Percentiles rank a stretch among this genome's conserved stretches.
These are phyloP conservation scores for Elsinoe australis DNA, from an alignment of 2,329 filamentous ascomycete genomes.

Conservation along the genomic window DNA sequence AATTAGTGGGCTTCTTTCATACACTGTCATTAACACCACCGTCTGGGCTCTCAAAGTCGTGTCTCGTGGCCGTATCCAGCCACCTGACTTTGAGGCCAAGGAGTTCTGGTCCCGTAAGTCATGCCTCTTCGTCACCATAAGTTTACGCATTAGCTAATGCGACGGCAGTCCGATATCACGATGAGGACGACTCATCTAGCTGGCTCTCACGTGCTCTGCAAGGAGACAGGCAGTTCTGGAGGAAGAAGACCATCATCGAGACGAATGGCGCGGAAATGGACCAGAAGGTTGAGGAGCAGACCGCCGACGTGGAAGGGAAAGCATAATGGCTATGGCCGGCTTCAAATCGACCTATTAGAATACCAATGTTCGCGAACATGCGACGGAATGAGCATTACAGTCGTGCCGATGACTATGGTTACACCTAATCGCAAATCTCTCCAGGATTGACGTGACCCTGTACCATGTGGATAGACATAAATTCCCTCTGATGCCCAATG, in stretches of 20 bases:
- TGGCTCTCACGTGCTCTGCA: slow-evolving; percentile 59
- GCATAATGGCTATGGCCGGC: too few species aligned
- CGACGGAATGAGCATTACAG: too few species aligned
- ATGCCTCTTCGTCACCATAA: not conserved
- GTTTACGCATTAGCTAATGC: slow-evolving; percentile 64
- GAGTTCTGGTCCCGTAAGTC: slow-evolving; percentile 69
- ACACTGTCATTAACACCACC: slow-evolving; percentile 64
- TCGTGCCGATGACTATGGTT: too few species aligned
- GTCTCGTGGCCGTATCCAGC: slow-evolving; percentile 62
- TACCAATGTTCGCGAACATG: too few species aligned
- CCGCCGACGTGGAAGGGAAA: not conserved
- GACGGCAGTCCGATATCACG: slow-evolving; percentile 28
- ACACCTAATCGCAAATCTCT: too few species aligned
- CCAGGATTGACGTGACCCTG: too few species aligned
- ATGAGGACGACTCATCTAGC: slow-evolving; percentile 1
- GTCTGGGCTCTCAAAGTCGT: slow-evolving; percentile 62
- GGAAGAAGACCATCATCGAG: slow-evolving; percentile 22
- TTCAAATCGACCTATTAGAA: too few species aligned
- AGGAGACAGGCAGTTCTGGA: slow-evolving; percentile 72
- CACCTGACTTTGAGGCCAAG: slow-evolving; percentile 66
- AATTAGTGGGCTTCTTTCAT: slow-evolving; percentile 71
- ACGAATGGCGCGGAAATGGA: not conserved
- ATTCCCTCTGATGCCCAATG: too few species aligned
- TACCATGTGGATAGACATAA: too few species aligned
- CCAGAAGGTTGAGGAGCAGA: slow-evolving; percentile 10